Conservation (phyloP, 768 basidiomycete genomes). For the Lactifluus volemus region DNA sequence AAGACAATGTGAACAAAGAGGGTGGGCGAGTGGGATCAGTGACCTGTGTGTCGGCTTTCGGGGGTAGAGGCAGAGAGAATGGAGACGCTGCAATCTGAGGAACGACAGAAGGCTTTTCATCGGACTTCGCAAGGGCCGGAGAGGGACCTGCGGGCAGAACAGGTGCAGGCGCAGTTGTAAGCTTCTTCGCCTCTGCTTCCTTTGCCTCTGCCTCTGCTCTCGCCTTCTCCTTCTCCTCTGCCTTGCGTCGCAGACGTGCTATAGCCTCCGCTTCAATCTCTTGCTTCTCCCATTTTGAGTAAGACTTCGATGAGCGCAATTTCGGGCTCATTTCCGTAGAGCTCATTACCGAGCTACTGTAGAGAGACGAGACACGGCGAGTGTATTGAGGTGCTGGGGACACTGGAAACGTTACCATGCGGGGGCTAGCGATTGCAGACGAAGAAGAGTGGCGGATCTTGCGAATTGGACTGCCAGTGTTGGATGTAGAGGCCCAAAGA, state of each 20-base stretch:
- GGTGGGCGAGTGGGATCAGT: neutral
- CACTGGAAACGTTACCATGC: constrained; percentile 26
- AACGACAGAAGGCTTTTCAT: constrained; percentile 3
- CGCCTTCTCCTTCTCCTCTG: constrained; percentile 28
- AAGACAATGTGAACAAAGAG: neutral
- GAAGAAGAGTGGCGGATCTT: constrained; percentile 34
- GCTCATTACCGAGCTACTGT: constrained; percentile 24
- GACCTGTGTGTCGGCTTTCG: neutral
- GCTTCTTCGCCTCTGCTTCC: constrained; percentile 28
- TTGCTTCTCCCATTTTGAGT: constrained; percentile 83
- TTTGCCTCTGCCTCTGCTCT: constrained; percentile 15
- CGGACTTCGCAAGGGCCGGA: neutral
- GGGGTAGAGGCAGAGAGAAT: neutral
- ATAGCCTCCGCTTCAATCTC: constrained; percentile 76
- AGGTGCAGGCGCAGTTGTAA: neutral
- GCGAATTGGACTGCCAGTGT: constrained; percentile 25
- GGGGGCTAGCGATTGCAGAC: constrained; percentile 34
- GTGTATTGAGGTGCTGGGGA: constrained; percentile 25
- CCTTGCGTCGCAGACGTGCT: constrained; percentile 53
- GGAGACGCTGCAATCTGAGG: neutral
- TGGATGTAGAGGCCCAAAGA: constrained; percentile 52
- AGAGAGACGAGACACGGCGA: constrained; percentile 20
- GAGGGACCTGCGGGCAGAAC: neutral
- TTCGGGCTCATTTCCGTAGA: constrained; percentile 49
- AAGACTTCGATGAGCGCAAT: constrained; percentile 35